Conservation (phyloP, 2,329 filamentous ascomycete species). For the Microcera coccophila region DNA sequence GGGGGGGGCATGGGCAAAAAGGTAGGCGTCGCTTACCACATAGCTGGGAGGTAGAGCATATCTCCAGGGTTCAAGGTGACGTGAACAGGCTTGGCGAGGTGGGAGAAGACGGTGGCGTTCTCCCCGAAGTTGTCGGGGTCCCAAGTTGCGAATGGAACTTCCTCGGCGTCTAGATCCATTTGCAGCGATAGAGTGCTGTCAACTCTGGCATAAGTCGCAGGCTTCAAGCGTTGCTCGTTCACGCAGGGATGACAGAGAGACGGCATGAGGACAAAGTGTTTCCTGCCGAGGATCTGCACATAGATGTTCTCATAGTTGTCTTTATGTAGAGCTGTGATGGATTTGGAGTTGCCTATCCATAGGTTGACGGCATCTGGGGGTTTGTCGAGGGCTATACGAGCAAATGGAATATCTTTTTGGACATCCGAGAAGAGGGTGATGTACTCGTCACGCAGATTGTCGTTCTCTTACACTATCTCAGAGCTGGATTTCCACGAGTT, state of each 20-base stretch:
- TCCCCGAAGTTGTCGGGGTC: conserved; percentile 60
- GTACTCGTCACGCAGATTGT: conserved; percentile 76
- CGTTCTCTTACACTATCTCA: conserved; percentile 63
- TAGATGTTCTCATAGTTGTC: conserved; percentile 87
- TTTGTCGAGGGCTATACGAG: conserved; percentile 63
- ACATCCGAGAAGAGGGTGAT: conserved; percentile 58
- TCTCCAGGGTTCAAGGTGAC: conserved; percentile 69
- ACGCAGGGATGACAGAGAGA: conserved; percentile 66
- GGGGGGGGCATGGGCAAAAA: not conserved
- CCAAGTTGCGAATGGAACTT: conserved; percentile 68
- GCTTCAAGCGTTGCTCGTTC: conserved; percentile 55
- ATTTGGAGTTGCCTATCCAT: conserved; percentile 73
- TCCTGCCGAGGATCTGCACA: conserved; percentile 67
- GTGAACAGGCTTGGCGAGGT: conserved; percentile 56
- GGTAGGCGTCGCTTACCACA: conserved; percentile 56
- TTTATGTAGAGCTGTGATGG: conserved; percentile 69
- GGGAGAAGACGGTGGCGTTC: conserved; percentile 55
- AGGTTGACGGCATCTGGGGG: conserved; percentile 74
- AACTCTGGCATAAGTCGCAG: conserved; percentile 55
- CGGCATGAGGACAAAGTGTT: conserved; percentile 73
- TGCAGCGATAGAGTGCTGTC: conserved; percentile 27
- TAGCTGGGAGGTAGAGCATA: conserved; percentile 75
- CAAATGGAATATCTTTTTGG: conserved; percentile 64
- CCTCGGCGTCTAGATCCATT: conserved; percentile 32
- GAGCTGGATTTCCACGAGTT: not conserved